Percentiles rank a stretch among this genome's conserved stretches.
phyloP scores from a whole-genome alignment of 2,329 filamentous ascomycete genomes.

The Neonectria faginata region DNA sequence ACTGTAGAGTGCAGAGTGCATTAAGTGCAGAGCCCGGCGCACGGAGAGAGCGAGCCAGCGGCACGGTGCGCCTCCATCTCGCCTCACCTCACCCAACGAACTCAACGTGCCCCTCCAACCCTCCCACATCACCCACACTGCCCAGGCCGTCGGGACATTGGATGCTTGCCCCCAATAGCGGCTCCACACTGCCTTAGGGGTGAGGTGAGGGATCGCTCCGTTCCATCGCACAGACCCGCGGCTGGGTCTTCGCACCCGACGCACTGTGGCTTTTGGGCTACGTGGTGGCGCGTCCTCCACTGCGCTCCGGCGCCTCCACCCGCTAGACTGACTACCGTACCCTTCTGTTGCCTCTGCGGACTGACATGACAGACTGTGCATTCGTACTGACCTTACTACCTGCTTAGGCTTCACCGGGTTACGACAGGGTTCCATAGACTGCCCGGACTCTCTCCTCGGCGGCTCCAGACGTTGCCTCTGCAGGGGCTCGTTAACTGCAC shows the following conservation, averaged over 20 bases:
- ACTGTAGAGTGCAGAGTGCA: not conserved
- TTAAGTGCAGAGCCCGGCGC: not conserved
- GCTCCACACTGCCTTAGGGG: constrained; percentile 36
- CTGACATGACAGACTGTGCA: constrained; percentile 4
- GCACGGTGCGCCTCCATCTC: not conserved
- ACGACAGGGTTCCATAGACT: constrained; percentile 16
- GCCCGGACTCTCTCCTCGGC: not conserved
- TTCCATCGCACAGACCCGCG: constrained; percentile 37
- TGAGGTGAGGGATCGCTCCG: constrained; percentile 41
- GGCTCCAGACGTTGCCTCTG: constrained; percentile 2
- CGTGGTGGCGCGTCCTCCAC: constrained; percentile 41
- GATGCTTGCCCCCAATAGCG: constrained; percentile 29
- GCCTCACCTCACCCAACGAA: constrained; percentile 13
- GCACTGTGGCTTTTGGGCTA: constrained; percentile 15
- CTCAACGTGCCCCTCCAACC: constrained; percentile 6
- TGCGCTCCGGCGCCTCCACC: not conserved
- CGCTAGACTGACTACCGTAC: not conserved
- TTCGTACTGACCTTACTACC: too few species aligned
- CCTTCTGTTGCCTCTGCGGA: not conserved
- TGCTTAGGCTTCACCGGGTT: constrained; percentile 17
- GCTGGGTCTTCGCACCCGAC: not conserved
- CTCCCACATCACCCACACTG: constrained; percentile 31
- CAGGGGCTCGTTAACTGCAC: not conserved
- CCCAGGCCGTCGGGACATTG: constrained; percentile 34
- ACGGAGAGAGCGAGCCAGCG: constrained; percentile 10